A percentile compares a stretch with the other conserved stretches of the same genome.
phyloP scores from a whole-genome alignment of 1,284 basidiomycete genomes.

The Cystobasidium pallidum region DNA sequence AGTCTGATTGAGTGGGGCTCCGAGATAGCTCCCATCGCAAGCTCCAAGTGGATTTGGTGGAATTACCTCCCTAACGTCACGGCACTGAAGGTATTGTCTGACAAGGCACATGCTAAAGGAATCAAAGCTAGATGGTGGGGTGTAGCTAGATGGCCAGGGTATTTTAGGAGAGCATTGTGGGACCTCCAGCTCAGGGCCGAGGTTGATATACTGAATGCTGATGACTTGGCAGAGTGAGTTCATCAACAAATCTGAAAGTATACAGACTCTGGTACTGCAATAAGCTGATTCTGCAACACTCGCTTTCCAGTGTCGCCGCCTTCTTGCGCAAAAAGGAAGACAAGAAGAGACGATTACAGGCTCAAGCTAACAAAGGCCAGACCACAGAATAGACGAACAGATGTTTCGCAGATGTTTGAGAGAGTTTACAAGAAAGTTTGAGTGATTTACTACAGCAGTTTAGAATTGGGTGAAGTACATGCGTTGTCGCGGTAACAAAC shows the following conservation, averaged over 20 bases:
- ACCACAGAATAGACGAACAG: not conserved
- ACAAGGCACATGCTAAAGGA: conserved; percentile 50
- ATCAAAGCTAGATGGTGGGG: conserved; percentile 56
- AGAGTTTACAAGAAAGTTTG: not conserved
- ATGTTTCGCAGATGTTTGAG: not conserved
- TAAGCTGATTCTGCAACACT: not conserved
- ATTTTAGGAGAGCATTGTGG: conserved; percentile 53
- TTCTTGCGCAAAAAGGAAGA: conserved; percentile 15
- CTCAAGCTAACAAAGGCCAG: not conserved
- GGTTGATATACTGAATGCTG: conserved; percentile 53
- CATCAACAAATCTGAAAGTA: not conserved
- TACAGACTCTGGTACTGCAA: not conserved
- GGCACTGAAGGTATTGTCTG: conserved; percentile 43
- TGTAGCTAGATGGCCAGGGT: conserved; percentile 50
- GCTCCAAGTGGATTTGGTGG: conserved; percentile 15
- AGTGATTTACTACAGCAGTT: no score
- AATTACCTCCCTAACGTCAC: conserved; percentile 11
- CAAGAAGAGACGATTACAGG: not conserved
- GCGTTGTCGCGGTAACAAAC: no score
- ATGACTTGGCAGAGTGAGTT: conserved; percentile 52
- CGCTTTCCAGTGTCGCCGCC: conserved; percentile 12
- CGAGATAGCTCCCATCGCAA: conserved; percentile 18
- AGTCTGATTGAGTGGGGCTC: conserved; percentile 28
- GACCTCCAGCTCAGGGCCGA: conserved; percentile 49
- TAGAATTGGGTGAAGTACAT: no score